Evolutionary conservation across 2,329 filamentous ascomycete species (phyloP).

Genomic region (Trichothecium sympodiale): DNA sequence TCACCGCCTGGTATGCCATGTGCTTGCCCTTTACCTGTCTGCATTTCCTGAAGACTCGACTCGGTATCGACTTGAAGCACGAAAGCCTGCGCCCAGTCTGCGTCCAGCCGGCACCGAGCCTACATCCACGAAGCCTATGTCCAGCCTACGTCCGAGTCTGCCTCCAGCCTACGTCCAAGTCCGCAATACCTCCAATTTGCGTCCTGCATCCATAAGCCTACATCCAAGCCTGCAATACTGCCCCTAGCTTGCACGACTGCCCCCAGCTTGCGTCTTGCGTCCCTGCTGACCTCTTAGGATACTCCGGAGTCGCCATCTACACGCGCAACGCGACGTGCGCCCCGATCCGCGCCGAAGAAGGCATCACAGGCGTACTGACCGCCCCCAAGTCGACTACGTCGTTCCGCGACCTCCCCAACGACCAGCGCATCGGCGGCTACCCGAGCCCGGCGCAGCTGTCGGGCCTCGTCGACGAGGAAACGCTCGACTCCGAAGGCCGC

Average conservation of each 20-base stretch:
- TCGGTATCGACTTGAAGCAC: too few relatives aligned
- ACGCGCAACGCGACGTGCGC: constrained; percentile 77
- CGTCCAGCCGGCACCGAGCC: too few relatives aligned
- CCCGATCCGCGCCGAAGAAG: constrained; percentile 86
- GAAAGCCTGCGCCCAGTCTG: too few relatives aligned
- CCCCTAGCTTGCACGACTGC: background rate
- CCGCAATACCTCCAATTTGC: too few relatives aligned
- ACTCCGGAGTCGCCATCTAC: constrained; percentile 92
- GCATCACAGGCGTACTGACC: constrained; percentile 72
- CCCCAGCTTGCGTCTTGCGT: background rate
- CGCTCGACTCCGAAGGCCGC: constrained; percentile 81
- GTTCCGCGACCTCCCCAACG: constrained; percentile 63
- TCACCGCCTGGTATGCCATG: too few relatives aligned
- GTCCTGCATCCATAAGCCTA: too few relatives aligned
- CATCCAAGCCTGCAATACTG: background rate
- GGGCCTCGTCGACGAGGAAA: constrained; percentile 52
- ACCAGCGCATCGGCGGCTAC: constrained; percentile 81
- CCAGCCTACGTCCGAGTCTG: too few relatives aligned
- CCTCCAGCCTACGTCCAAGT: too few relatives aligned
- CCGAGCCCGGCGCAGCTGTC: constrained; percentile 58
- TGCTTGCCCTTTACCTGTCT: too few relatives aligned
- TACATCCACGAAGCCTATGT: too few relatives aligned
- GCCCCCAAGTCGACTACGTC: constrained; percentile 58
- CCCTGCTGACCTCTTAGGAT: constrained; percentile 44
- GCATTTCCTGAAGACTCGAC: too few relatives aligned